A percentile compares a stretch with the other conserved stretches of the same genome.
phyloP scores from a whole-genome alignment of 805 yeast species.

The Candida dendrica region DNA sequence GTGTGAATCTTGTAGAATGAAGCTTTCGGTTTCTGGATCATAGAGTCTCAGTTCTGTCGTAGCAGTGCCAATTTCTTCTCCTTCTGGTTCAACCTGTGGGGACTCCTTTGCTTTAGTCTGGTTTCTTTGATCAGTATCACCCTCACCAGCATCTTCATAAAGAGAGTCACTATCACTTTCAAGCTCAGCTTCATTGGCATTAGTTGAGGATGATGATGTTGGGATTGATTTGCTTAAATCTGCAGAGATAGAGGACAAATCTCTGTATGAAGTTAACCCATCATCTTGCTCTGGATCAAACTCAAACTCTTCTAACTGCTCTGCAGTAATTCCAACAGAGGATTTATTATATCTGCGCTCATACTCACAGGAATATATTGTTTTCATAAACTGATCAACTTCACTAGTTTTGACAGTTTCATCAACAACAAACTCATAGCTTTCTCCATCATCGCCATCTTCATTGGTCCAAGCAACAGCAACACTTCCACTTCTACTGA shows the following conservation, averaged over 20 bases:
- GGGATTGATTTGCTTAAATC: background rate
- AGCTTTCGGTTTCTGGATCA: constrained; percentile 43
- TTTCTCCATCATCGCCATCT: constrained; percentile 82
- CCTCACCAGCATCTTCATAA: constrained; percentile 24
- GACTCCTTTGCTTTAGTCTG: no score
- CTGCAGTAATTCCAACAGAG: constrained; percentile 35
- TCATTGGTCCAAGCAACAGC: constrained; percentile 76
- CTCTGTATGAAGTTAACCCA: constrained; percentile 2
- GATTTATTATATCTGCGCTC: constrained; percentile 64
- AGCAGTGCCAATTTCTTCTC: constrained; percentile 13
- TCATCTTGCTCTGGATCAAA: constrained; percentile 26
- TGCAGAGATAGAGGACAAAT: background rate
- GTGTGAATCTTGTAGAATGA: constrained; percentile 32
- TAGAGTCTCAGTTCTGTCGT: constrained; percentile 41
- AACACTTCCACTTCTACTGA: constrained; percentile 44
- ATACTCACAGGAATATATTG: constrained; percentile 62
- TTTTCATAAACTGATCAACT: constrained; percentile 54
- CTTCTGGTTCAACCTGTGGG: constrained; percentile 11
- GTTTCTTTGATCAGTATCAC: constrained; percentile 13
- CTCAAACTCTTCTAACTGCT: constrained; percentile 53
- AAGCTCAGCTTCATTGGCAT: constrained; percentile 13
- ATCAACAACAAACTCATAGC: constrained; percentile 72
- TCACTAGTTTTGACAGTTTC: constrained; percentile 41
- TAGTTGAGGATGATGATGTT: constrained; percentile 7
- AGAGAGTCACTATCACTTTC: constrained; percentile 24